Percentiles rank a stretch among this genome's conserved stretches.
phyloP scores from a whole-genome alignment of 192 early-diverging fungal genomes.

The Backusella macrospora region DNA sequence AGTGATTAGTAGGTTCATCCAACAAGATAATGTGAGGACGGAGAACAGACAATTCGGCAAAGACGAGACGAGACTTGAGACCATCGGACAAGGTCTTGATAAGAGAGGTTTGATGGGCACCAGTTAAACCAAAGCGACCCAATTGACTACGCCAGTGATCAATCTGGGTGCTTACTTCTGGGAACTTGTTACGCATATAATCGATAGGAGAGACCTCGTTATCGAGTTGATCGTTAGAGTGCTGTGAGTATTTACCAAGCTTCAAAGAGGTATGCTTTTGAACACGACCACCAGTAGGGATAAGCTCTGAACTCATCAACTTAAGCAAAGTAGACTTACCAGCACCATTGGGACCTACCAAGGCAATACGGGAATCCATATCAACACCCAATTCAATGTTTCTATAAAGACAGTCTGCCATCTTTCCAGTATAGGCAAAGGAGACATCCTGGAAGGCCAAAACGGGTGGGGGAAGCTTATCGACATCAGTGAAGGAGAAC shows the following conservation, averaged over 20 bases:
- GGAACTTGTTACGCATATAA: constrained; percentile 87
- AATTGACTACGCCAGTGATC: constrained; percentile 88
- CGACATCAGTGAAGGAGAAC: constrained; percentile 87
- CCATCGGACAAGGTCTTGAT: constrained; percentile 93
- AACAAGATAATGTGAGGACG: constrained; percentile 94
- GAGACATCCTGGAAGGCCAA: constrained; percentile 89
- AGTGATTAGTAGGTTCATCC: constrained; percentile 99
- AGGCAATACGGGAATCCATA: constrained; percentile 97
- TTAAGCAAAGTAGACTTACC: constrained; percentile 98
- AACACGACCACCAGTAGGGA: constrained; percentile 83
- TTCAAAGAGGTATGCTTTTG: constrained; percentile 90
- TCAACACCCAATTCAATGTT: constrained; percentile 93
- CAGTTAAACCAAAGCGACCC: constrained; percentile 93
- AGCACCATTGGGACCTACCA: constrained; percentile 95
- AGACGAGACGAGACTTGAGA: constrained; percentile 93
- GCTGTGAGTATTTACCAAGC: constrained; percentile 96
- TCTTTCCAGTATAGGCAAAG: constrained; percentile 89
- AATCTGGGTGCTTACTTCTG: constrained; percentile 78
- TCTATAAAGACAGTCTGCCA: constrained; percentile 84
- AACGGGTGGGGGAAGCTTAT: constrained; percentile 93
- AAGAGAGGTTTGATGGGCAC: constrained; percentile 87
- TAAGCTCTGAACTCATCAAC: constrained; percentile 91
- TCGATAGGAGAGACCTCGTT: constrained; percentile 85
- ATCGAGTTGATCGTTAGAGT: constrained; percentile 96
- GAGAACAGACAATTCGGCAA: constrained; percentile 88